Conservation (phyloP, 2,329 filamentous ascomycete species). For the Fusarium nanum region DNA sequence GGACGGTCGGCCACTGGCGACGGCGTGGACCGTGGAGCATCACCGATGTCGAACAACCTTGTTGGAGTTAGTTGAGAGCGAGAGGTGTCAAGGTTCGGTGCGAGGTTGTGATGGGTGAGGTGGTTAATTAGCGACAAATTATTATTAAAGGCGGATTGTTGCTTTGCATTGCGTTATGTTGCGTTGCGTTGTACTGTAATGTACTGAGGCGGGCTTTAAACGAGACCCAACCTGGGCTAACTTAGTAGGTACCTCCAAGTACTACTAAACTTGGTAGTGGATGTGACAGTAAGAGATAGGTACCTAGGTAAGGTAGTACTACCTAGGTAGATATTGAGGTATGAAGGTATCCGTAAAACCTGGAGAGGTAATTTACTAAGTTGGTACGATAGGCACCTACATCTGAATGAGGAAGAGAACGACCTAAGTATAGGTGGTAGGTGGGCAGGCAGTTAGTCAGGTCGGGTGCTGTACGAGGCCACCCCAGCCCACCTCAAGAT, state of each 20-base stretch:
- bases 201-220: slow-evolving; percentile 7
- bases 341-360: not conserved
- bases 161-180: slow-evolving; percentile 5
- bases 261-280: not conserved
- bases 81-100: not conserved
- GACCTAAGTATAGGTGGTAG: too few species aligned
- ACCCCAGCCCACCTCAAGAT: slow-evolving; percentile 30
- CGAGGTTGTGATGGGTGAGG: slow-evolving; percentile 12
- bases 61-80: slow-evolving; percentile 22
- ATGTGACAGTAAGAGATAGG: not conserved
- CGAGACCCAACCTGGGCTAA: not conserved
- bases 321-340: not conserved
- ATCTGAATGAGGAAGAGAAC: too few species aligned
- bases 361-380: too few species aligned
- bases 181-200: slow-evolving; percentile 6
- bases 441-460: too few species aligned
- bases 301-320: not conserved
- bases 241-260: not conserved
- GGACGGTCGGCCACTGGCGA: slow-evolving; percentile 42
- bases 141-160: slow-evolving; percentile 8
- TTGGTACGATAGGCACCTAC: too few species aligned
- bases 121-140: slow-evolving; percentile 40
- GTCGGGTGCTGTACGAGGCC: slow-evolving; percentile 9
- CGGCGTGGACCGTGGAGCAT: slow-evolving; percentile 46
- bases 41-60: slow-evolving; percentile 40